These are phyloP conservation scores for Taphrina betulina DNA, from an alignment of 1,139 yeast species.

Conservation along the genomic window DNA sequence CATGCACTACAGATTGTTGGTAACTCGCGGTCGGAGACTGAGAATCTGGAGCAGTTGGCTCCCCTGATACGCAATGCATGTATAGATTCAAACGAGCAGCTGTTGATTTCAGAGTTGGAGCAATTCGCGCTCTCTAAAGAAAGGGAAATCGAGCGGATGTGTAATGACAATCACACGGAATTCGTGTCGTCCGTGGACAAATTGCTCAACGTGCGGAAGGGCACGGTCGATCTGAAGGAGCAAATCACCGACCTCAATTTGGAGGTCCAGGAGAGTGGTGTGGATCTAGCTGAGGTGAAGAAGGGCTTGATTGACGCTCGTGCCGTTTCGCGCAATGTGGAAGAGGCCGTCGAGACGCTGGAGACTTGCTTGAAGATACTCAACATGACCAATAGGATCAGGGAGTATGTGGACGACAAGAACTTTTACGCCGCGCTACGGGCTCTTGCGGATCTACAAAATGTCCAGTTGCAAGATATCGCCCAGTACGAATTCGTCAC, in stretches of 20 bases:
- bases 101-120: slow-evolving; percentile 16
- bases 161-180: slow-evolving; percentile 39
- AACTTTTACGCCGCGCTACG: slow-evolving; percentile 78
- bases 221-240: slow-evolving; percentile 56
- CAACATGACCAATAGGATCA: slow-evolving; percentile 81
- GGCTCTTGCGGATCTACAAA: slow-evolving; percentile 69
- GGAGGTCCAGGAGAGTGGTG: slow-evolving; percentile 62
- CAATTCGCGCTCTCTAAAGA: slow-evolving; percentile 20
- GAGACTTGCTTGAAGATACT: slow-evolving; percentile 71
- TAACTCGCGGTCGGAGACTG: slow-evolving; percentile 21
- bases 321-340: slow-evolving; percentile 43
- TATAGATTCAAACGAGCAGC: slow-evolving; percentile 13
- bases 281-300: slow-evolving; percentile 48
- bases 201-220: slow-evolving; percentile 57
- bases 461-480: slow-evolving; percentile 65
- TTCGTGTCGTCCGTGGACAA: slow-evolving; percentile 55
- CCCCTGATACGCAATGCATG: slow-evolving; percentile 29
- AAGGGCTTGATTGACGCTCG: slow-evolving; percentile 42
- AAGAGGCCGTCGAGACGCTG: slow-evolving; percentile 45
- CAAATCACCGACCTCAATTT: slow-evolving; percentile 55
- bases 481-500: slow-evolving; percentile 74
- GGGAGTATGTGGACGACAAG: slow-evolving; percentile 70
- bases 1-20: slow-evolving; percentile 10
- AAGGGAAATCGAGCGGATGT: slow-evolving; percentile 25
- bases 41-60: slow-evolving; percentile 28